Evolutionary conservation across 73 alveolate genomes (phyloP).

Genomic region (Paramecium caudatum): DNA sequence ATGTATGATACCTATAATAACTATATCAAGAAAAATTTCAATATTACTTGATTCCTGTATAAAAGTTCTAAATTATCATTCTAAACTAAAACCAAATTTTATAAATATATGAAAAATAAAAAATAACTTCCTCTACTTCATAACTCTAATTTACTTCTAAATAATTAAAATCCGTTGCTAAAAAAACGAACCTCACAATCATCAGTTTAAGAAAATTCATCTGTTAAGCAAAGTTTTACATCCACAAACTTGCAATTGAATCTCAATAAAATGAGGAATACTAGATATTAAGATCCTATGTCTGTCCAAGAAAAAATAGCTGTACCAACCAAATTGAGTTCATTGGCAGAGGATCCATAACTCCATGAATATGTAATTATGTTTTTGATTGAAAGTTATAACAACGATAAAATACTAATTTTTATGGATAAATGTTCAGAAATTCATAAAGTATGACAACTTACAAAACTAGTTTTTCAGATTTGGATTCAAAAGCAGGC

Average conservation of each 20-base stretch:
- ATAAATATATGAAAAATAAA: constrained; percentile 27
- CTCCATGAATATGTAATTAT: constrained; percentile 34
- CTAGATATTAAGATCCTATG: constrained; percentile 18
- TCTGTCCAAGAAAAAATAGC: background rate
- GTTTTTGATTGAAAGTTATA: background rate
- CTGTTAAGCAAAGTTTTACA: background rate
- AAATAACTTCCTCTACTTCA: constrained; percentile 18
- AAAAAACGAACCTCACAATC: background rate
- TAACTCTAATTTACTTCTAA: background rate
- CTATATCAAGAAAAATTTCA: no score
- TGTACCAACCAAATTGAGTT: background rate
- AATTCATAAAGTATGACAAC: constrained; percentile 32
- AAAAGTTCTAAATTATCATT: no score
- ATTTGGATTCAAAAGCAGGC: constrained; percentile 31
- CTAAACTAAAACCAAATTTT: no score
- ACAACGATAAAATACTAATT: constrained; percentile 11
- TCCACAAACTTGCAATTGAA: constrained; percentile 13
- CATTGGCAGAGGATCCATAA: background rate
- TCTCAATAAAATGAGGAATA: background rate
- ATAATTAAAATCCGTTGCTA: background rate
- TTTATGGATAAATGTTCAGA: constrained; percentile 29
- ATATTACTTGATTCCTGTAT: no score
- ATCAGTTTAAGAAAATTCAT: background rate
- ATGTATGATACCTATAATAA: no score
- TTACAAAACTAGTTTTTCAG: background rate